phyloP scores from a whole-genome alignment of 805 yeast genomes.

The Candida taoyuanica region DNA sequence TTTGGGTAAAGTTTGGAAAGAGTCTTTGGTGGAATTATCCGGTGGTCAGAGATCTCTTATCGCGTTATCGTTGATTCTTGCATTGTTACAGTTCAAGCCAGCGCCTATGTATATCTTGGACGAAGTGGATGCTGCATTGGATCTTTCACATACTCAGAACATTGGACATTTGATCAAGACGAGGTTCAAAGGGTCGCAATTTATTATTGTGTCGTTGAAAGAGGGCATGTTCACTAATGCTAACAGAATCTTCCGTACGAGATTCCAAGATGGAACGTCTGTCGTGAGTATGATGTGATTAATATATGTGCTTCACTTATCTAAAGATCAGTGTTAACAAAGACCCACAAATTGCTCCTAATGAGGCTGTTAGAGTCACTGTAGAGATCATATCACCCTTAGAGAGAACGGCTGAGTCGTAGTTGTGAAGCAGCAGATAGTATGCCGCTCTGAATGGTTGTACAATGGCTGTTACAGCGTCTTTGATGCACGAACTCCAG shows the following conservation, averaged over 20 bases:
- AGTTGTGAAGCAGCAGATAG: constrained; percentile 10
- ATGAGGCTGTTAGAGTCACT: constrained; percentile 8
- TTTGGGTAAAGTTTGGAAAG: constrained; percentile 93
- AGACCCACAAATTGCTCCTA: too few relatives aligned
- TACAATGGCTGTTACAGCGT: neutral
- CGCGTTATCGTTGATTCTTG: constrained; percentile 88
- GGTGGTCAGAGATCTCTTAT: constrained; percentile 97
- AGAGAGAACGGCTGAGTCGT: constrained; percentile 3
- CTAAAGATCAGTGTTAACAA: too few relatives aligned
- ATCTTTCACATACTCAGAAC: constrained; percentile 93
- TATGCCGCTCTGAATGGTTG: constrained; percentile 15
- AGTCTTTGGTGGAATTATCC: constrained; percentile 86
- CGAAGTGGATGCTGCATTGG: constrained; percentile 98
- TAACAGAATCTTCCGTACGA: constrained; percentile 84
- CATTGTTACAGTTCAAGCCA: constrained; percentile 89
- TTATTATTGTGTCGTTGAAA: constrained; percentile 91
- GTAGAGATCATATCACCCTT: constrained; percentile 10
- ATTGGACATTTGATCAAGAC: constrained; percentile 96
- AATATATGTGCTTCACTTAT: too few relatives aligned
- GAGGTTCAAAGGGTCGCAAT: constrained; percentile 91
- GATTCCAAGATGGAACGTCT: constrained; percentile 96
- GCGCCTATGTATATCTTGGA: constrained; percentile 98
- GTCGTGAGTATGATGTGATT: constrained; percentile 68
- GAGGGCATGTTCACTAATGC: constrained; percentile 99
- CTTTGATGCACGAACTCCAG: neutral